Percentiles rank a stretch among this genome's conserved stretches.
phyloP scores from a whole-genome alignment of 192 early-diverging fungal genomes.

The Rhizoclosmatium globosum region DNA sequence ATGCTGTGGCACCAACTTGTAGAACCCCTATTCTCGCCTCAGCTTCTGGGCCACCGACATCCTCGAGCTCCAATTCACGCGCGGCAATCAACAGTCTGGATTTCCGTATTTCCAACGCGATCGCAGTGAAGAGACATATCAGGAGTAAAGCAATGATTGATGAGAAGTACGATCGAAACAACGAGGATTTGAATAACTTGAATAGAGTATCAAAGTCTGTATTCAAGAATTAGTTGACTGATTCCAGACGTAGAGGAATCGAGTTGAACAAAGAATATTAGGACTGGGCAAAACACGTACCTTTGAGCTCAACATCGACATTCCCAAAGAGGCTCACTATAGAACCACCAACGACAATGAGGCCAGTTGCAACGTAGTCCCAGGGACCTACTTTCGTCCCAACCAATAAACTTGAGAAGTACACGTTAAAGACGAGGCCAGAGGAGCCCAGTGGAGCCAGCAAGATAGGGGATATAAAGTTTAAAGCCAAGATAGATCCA shows the following conservation, averaged over 20 bases:
- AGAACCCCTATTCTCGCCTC: background rate
- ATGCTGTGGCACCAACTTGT: background rate
- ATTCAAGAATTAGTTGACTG: no score
- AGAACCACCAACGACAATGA: conserved; percentile 56
- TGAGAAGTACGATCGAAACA: conserved; percentile 5
- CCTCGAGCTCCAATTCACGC: background rate
- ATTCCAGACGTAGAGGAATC: background rate
- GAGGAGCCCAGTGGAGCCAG: conserved; percentile 58
- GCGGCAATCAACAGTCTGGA: background rate
- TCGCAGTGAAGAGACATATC: background rate
- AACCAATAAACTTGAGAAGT: conserved; percentile 51
- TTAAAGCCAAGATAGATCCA: conserved; percentile 57
- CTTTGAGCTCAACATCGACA: conserved; percentile 18
- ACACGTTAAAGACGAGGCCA: conserved; percentile 59
- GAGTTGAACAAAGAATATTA: background rate
- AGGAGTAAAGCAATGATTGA: background rate
- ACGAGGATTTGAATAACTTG: background rate
- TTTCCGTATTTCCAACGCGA: conserved; percentile 6
- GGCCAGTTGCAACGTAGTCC: conserved; percentile 53
- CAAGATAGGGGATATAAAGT: conserved; percentile 55
- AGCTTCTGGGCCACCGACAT: background rate
- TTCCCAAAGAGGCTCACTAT: conserved; percentile 56
- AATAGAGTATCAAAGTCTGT: conserved; percentile 24
- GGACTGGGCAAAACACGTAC: conserved; percentile 5
- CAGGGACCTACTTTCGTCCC: conserved; percentile 49